A percentile compares a stretch with the other conserved stretches of the same genome.
phyloP scores from a whole-genome alignment of 805 yeast genomes.

The Blastobotrys terrestris region DNA sequence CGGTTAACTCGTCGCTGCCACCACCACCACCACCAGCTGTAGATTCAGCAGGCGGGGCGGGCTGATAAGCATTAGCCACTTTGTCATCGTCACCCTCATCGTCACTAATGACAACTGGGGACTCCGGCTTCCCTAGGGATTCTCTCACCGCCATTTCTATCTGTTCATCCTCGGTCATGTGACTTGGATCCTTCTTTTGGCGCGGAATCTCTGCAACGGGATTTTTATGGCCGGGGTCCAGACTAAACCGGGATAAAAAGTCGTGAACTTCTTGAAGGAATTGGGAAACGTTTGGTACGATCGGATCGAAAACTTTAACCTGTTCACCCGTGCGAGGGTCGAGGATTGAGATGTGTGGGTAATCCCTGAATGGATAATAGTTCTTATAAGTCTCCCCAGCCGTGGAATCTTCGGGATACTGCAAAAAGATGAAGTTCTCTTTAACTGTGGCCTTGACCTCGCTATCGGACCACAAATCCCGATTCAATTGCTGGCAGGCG shows the following conservation, averaged over 20 bases:
- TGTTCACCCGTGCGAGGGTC: slow-evolving; percentile 97
- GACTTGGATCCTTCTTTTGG: slow-evolving; percentile 56
- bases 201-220: slow-evolving; percentile 42
- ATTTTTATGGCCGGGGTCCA: slow-evolving; percentile 56
- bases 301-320: slow-evolving; percentile 59
- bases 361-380: slow-evolving; percentile 63
- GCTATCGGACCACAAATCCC: slow-evolving; percentile 84
- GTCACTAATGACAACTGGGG: slow-evolving; percentile 13
- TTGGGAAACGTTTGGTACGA: slow-evolving; percentile 49
- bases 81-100: slow-evolving; percentile 25
- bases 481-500: slow-evolving; percentile 79
- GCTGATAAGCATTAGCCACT: not conserved
- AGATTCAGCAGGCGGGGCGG: slow-evolving; percentile 1
- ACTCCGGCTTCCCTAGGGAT: slow-evolving; percentile 32
- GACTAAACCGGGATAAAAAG: slow-evolving; percentile 59
- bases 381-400: slow-evolving; percentile 66
- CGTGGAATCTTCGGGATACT: slow-evolving; percentile 72
- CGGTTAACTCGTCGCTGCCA: slow-evolving; percentile 29
- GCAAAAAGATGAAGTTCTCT: slow-evolving; percentile 73
- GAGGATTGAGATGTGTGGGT: slow-evolving; percentile 85
- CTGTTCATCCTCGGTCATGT: slow-evolving; percentile 81
- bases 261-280: slow-evolving; percentile 67
- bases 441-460: slow-evolving; percentile 58
- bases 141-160: slow-evolving; percentile 66
- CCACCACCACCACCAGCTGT: slow-evolving; percentile 16